These are phyloP conservation scores for Astragalus membranaceus DNA, from an alignment of 306 rosid genomes.

Conservation along the genomic window DNA sequence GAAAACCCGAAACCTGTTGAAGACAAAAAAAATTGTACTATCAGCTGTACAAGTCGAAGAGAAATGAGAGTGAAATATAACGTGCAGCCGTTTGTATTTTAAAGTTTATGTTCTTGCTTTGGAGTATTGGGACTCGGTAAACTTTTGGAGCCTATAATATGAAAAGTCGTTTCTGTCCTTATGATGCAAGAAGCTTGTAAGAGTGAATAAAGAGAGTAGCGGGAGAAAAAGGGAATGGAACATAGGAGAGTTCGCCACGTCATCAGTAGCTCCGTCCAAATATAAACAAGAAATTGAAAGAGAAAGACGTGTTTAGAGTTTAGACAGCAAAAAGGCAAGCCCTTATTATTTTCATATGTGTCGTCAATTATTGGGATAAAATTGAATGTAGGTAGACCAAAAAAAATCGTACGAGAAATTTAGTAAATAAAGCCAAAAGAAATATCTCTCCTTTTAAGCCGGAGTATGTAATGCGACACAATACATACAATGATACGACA, in stretches of 20 bases:
- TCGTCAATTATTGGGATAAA: constrained; percentile 20
- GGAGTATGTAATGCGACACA: no score
- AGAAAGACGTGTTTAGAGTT: constrained; percentile 12
- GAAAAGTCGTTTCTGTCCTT: not conserved
- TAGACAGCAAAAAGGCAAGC: constrained; percentile 16
- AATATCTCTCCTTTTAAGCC: no score
- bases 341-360: not conserved
- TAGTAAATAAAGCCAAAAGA: not conserved
- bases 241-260: constrained; percentile 25
- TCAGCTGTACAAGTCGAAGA: constrained; percentile 32
- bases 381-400: not conserved
- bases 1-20: constrained; percentile 30
- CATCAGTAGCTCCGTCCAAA: constrained; percentile 28
- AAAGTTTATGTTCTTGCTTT: not conserved
- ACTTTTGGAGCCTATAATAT: not conserved
- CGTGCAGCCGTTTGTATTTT: constrained; percentile 8
- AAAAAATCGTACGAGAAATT: not conserved
- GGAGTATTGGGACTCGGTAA: not conserved
- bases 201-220: not conserved
- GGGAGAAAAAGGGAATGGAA: not conserved
- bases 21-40: constrained; percentile 46
- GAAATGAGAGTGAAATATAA: constrained; percentile 21
- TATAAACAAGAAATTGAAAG: not conserved
- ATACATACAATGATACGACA: no score
- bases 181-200: not conserved